A percentile compares a stretch with the other conserved stretches of the same genome.
phyloP scores from a whole-genome alignment of 306 rosid species.

The Astragalus glycyphyllos region DNA sequence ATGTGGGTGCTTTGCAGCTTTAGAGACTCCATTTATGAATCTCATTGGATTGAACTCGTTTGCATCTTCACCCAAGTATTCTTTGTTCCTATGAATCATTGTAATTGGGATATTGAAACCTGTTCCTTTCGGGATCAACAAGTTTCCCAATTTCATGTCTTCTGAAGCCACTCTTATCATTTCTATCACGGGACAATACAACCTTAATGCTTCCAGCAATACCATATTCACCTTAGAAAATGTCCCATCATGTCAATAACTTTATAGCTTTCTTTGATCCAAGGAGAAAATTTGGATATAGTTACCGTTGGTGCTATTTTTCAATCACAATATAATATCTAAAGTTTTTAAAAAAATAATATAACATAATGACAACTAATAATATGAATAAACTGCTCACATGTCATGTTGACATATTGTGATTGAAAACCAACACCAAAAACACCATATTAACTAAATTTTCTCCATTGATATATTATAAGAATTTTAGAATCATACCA shows the following conservation, averaged over 20 bases:
- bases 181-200: slow-evolving; percentile 30
- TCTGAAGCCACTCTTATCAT: slow-evolving; percentile 12
- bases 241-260: background rate
- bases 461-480: too few relatives aligned
- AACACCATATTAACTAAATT: too few relatives aligned
- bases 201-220: slow-evolving; percentile 42
- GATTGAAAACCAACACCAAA: too few relatives aligned
- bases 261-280: too few relatives aligned
- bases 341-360: too few relatives aligned
- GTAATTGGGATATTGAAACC: slow-evolving; percentile 16
- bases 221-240: slow-evolving; percentile 47
- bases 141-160: slow-evolving; percentile 45
- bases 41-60: slow-evolving; percentile 56
- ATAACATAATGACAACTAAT: too few relatives aligned
- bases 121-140: slow-evolving; percentile 44
- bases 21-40: slow-evolving; percentile 48
- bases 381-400: too few relatives aligned
- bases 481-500: slow-evolving; percentile 17
- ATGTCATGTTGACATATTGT: too few relatives aligned
- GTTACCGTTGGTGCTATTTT: too few relatives aligned
- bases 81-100: slow-evolving; percentile 40
- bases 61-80: slow-evolving; percentile 55
- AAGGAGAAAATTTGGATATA: too few relatives aligned
- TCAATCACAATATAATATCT: too few relatives aligned
- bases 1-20: slow-evolving; percentile 49